Conservation (phyloP, 1,284 basidiomycete species). For the Neotropicomus parvogracilis region DNA sequence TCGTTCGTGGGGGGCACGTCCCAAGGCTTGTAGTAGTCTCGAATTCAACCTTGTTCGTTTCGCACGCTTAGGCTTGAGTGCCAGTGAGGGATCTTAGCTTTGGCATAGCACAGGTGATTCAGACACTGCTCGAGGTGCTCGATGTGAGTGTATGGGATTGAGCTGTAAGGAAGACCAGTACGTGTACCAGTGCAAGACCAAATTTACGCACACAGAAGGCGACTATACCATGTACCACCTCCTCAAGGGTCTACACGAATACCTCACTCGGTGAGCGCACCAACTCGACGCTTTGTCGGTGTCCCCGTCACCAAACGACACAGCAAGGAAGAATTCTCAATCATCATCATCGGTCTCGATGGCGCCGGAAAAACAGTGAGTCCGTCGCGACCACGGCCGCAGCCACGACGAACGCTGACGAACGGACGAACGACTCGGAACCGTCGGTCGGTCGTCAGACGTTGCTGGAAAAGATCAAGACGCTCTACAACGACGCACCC, state of each 20-base stretch:
- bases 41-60: no score
- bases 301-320: slow-evolving; percentile 5
- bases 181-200: no score
- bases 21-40: no score
- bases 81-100: no score
- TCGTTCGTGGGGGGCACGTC: no score
- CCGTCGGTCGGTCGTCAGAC: slow-evolving; percentile 48
- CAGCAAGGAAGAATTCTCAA: slow-evolving; percentile 90
- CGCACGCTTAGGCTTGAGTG: no score
- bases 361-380: slow-evolving; percentile 87
- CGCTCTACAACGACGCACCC: slow-evolving; percentile 80
- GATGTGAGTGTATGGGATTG: no score
- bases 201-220: no score
- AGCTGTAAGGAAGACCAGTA: no score
- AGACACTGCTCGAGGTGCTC: no score
- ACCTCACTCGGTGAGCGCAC: slow-evolving; percentile 76
- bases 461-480: slow-evolving; percentile 89
- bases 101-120: no score
- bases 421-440: no score
- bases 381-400: neutral
- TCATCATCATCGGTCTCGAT: slow-evolving; percentile 88
- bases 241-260: slow-evolving; percentile 83
- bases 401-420: neutral
- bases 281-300: slow-evolving; percentile 18
- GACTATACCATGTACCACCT: slow-evolving; percentile 90